Conservation (phyloP, 2,329 filamentous ascomycete genomes). For the Spiromastix sp. region DNA sequence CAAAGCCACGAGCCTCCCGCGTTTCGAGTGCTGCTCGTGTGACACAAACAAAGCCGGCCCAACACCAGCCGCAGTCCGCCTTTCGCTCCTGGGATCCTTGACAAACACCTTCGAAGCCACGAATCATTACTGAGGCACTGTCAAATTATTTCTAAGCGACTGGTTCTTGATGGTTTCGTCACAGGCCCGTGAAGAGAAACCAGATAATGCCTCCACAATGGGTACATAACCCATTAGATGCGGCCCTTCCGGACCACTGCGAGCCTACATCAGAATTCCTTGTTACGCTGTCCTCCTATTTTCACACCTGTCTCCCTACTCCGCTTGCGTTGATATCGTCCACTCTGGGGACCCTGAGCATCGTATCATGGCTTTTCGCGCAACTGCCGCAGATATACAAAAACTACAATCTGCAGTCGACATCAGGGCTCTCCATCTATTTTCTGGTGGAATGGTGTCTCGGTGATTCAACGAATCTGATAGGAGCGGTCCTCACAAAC, state of each 20-base stretch:
- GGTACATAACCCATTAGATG: constrained; percentile 17
- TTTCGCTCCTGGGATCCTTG: no score
- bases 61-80: no score
- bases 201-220: constrained; percentile 21
- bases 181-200: background rate
- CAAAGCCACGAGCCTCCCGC: no score
- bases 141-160: no score
- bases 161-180: no score
- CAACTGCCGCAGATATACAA: constrained; percentile 61
- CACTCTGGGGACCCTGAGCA: constrained; percentile 50
- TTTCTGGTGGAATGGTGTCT: constrained; percentile 58
- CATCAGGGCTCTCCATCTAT: constrained; percentile 54
- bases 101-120: no score
- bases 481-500: constrained; percentile 52
- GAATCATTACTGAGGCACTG: no score
- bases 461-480: constrained; percentile 52
- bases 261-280: constrained; percentile 50
- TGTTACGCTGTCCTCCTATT: constrained; percentile 44
- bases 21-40: no score
- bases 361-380: constrained; percentile 58
- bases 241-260: constrained; percentile 48
- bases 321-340: constrained; percentile 53
- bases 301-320: constrained; percentile 55
- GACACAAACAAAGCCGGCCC: no score
- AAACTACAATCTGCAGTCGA: constrained; percentile 54